Conservation (phyloP, 73 alveolate genomes). For the Stentor roeselii region DNA sequence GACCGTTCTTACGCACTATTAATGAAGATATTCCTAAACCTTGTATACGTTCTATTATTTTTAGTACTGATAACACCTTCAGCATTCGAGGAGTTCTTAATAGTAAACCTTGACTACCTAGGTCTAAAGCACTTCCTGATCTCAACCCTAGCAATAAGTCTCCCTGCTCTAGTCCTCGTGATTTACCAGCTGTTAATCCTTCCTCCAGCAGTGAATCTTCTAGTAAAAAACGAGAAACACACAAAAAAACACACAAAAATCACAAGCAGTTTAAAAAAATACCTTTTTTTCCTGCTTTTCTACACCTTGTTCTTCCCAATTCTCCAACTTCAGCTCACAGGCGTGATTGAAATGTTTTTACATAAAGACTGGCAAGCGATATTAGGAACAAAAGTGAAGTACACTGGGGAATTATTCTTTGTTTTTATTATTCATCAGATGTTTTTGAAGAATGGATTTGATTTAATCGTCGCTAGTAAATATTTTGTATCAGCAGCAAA, state of each 20-base stretch:
- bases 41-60: not conserved
- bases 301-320: not conserved
- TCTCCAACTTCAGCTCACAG: not conserved
- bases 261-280: not conserved
- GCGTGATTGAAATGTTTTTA: not conserved
- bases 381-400: not conserved
- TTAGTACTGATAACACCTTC: not conserved
- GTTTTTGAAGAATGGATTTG: constrained; percentile 15
- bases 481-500: not conserved
- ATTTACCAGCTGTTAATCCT: constrained; percentile 3
- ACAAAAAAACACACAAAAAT: not conserved
- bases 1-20: not conserved
- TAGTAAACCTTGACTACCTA: not conserved
- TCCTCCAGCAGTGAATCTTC: not conserved
- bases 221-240: not conserved
- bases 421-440: not conserved
- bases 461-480: not conserved
- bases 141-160: not conserved
- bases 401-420: not conserved
- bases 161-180: not conserved
- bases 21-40: not conserved
- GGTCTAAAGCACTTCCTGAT: not conserved
- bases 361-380: not conserved
- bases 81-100: not conserved
- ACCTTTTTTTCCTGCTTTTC: not conserved